A percentile compares a stretch with the other conserved stretches of the same genome.
These are phyloP conservation scores for Globisporangium radiosum DNA, from an alignment of 352 stramenopile species.

Conservation along the genomic window DNA sequence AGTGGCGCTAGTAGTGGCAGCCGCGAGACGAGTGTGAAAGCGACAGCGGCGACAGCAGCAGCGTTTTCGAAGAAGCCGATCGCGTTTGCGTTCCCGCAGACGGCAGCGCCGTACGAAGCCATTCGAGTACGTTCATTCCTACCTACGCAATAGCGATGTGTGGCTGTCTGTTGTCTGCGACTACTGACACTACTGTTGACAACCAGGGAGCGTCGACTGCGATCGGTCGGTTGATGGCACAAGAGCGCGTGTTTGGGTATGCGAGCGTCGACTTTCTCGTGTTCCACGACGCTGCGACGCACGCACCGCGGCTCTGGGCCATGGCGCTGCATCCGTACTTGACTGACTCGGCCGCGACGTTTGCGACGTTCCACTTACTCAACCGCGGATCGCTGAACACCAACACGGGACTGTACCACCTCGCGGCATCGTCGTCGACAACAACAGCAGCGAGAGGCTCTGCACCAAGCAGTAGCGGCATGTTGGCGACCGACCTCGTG, in stretches of 20 bases:
- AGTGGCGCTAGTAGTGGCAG: no score
- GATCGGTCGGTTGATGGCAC: constrained; percentile 33
- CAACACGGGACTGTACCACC: constrained; percentile 26
- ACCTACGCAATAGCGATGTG: background rate
- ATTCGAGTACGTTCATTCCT: constrained; percentile 27
- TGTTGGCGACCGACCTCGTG: constrained; percentile 10
- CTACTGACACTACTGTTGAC: background rate
- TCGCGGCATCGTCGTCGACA: constrained; percentile 18
- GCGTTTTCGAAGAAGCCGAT: constrained; percentile 29
- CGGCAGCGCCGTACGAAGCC: constrained; percentile 60
- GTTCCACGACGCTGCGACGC: constrained; percentile 49
- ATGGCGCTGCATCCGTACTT: constrained; percentile 69
- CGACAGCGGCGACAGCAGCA: background rate
- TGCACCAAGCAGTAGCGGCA: background rate
- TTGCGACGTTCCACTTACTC: constrained; percentile 66
- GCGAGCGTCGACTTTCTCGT: constrained; percentile 76
- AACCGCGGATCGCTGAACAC: constrained; percentile 33
- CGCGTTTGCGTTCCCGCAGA: constrained; percentile 76
- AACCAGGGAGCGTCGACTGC: constrained; percentile 34
- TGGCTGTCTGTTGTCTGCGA: background rate
- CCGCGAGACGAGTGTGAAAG: background rate
- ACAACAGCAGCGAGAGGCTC: background rate
- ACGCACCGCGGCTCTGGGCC: constrained; percentile 59
- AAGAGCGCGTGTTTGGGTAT: constrained; percentile 67
- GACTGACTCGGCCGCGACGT: constrained; percentile 68